Evolutionary conservation across 352 stramenopile species (phyloP), one percentile per base, ranked within the genome.

Genomic region (Phytophthora lateralis): DNA sequence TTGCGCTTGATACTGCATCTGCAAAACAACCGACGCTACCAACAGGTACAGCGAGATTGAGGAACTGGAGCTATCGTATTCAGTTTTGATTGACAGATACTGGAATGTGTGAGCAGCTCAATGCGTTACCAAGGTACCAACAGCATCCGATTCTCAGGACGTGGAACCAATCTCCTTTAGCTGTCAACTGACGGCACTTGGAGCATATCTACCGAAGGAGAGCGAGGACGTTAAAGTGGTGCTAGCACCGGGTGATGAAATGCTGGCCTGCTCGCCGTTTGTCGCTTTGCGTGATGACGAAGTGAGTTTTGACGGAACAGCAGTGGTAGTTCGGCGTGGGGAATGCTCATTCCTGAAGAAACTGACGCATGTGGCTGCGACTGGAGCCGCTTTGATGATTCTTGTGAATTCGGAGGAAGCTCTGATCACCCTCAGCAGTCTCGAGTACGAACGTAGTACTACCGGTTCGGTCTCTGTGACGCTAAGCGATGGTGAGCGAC

Each of bases 341-440:
- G 42, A 55, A 1, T 85, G 76, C 24, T 68, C 73, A 2, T 85
- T 85, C 21, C 60, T 73, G 20, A 38, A 73, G 4, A 85, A 85
- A 50, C 17, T 79, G 27, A 18, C 0, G 6, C 24, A 69, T 56
- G 71, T 82, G 21, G 57, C 35, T 37, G 38, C 27, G 47, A 21
- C 50, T 10, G 53, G 56, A 21, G 60, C 52, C 5, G 3, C n/a
- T 15, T 59, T 35, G 29, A 80, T 85, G 70, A 20, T 82, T 38
- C 45, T 85, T 3, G 66, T 85, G 15, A 85, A 85, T 45, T 63
- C 59, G 2, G 62, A 80, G 27, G 60, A 81, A 6, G 20, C 15
- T 21, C 45, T 73, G 5, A 27, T 85, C 17, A 41, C 35, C 0
- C 62, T 82, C 8, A 66, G 69, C 14, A 65, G 55, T 0, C 47